Conservation (phyloP, 768 basidiomycete species). For the Cystofilobasidium bisporidii region DNA sequence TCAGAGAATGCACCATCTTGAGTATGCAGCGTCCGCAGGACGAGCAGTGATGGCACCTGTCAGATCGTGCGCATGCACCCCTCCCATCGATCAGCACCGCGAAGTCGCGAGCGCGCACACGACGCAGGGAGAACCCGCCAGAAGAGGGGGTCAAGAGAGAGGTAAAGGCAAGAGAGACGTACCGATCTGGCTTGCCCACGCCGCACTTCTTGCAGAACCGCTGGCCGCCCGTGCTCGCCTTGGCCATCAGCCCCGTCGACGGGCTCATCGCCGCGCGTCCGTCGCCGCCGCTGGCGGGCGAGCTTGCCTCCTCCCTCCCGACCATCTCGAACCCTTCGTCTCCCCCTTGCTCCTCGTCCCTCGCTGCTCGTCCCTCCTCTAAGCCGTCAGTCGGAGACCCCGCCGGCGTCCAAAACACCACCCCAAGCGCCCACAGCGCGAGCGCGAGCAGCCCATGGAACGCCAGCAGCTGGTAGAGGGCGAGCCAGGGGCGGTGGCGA, state of each 20-base stretch:
- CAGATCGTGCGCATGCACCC: too few relatives aligned
- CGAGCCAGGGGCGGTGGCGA: not conserved
- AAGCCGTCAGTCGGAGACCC: conserved; percentile 7
- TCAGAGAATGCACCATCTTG: conserved; percentile 12
- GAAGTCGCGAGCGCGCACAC: not conserved
- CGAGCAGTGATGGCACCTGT: conserved; percentile 23
- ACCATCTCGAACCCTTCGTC: conserved; percentile 14
- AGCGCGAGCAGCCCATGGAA: conserved; percentile 19
- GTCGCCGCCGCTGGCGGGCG: not conserved
- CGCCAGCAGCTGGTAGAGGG: not conserved
- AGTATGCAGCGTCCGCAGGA: conserved; percentile 6
- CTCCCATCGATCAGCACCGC: not conserved
- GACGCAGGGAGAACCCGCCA: not conserved
- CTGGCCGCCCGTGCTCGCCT: conserved; percentile 14
- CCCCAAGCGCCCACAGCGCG: conserved; percentile 15
- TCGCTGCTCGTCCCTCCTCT: not conserved
- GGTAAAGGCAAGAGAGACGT: not conserved
- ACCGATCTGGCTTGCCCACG: conserved; percentile 19
- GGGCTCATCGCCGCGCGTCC: not conserved
- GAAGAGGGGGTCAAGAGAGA: not conserved
- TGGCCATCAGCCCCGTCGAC: conserved; percentile 9
- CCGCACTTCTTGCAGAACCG: conserved; percentile 17
- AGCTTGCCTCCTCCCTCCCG: not conserved
- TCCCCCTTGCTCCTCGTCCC: not conserved
- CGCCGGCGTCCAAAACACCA: conserved; percentile 5